Evolutionary conservation across 2,329 filamentous ascomycete species (phyloP).

Genomic region (Botrytis paeoniae): DNA sequence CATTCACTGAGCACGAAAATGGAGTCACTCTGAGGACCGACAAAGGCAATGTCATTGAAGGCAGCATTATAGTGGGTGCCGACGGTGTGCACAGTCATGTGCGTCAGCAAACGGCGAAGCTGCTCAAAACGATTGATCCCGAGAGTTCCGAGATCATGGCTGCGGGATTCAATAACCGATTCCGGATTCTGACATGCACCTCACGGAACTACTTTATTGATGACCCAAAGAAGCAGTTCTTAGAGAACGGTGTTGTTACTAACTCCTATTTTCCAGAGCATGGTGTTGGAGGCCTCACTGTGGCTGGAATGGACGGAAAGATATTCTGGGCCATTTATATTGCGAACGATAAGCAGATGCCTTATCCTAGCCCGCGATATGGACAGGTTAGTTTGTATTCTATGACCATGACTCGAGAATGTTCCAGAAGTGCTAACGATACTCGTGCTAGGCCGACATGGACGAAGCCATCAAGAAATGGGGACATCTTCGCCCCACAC

Average conservation of each 20-base stretch:
- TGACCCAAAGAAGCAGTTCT: conserved; percentile 7
- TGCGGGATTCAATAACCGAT: conserved; percentile 3
- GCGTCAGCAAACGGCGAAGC: conserved; percentile 35
- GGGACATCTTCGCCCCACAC: conserved; percentile 6
- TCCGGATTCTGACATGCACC: conserved; percentile 7
- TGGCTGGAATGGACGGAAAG: conserved; percentile 12
- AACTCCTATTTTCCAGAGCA: conserved; percentile 10
- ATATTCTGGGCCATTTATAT: conserved; percentile 13
- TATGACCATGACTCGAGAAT: not conserved
- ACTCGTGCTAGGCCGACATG: not conserved
- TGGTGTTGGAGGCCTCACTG: conserved; percentile 7
- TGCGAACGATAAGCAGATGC: not conserved
- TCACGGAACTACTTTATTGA: conserved; percentile 6
- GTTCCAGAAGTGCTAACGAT: not conserved
- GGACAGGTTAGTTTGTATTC: conserved; percentile 7
- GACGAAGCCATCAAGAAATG: conserved; percentile 8
- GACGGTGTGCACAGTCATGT: conserved; percentile 32
- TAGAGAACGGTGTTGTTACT: not conserved
- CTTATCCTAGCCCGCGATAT: conserved; percentile 10
- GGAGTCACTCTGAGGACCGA: conserved; percentile 5
- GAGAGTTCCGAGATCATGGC: conserved; percentile 12
- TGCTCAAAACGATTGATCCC: conserved; percentile 4
- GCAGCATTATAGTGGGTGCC: conserved; percentile 29
- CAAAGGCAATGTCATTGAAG: conserved; percentile 13
- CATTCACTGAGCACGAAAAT: conserved; percentile 10